These are phyloP conservation scores for Ophiostoma himal-ulmi DNA, from an alignment of 2,329 filamentous ascomycete species.

Conservation along the genomic window DNA sequence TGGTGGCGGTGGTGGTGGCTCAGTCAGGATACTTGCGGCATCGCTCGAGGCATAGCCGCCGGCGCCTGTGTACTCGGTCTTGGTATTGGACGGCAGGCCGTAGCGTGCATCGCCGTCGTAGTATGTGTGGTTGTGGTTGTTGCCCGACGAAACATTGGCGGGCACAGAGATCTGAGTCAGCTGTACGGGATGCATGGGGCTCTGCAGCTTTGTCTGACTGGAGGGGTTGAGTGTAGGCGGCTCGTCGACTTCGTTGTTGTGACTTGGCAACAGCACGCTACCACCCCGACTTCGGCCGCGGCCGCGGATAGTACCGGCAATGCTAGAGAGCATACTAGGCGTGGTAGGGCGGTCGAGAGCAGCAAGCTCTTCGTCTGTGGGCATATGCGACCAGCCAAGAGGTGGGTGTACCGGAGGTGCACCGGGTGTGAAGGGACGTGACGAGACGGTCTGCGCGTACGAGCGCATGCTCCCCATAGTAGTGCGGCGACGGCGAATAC, in stretches of 20 bases:
- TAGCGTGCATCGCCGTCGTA: conserved; percentile 41
- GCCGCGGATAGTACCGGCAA: conserved; percentile 51
- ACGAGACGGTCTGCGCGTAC: conserved; percentile 29
- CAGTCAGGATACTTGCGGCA: conserved; percentile 35
- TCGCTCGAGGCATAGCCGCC: conserved; percentile 38
- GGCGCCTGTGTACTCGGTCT: conserved; percentile 46
- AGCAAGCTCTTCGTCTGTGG: conserved; percentile 56
- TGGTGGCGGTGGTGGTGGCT: conserved; percentile 56
- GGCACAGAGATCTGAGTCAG: conserved; percentile 56
- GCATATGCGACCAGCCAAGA: conserved; percentile 81
- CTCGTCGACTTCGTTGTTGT: conserved; percentile 32
- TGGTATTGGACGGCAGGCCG: conserved; percentile 39
- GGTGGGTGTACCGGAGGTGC: conserved; percentile 56
- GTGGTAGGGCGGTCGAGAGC: conserved; percentile 47
- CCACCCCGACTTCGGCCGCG: conserved; percentile 38
- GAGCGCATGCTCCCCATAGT: conserved; percentile 38
- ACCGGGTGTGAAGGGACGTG: conserved; percentile 29
- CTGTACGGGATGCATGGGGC: conserved; percentile 56
- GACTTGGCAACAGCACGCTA: conserved; percentile 38
- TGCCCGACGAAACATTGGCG: conserved; percentile 28
- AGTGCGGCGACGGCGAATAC: conserved; percentile 66
- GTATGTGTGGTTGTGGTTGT: conserved; percentile 29
- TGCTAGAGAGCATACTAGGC: conserved; percentile 47
- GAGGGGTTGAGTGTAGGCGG: neutral
- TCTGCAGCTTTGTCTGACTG: conserved; percentile 39